Conservation (phyloP, 768 basidiomycete species). For the Podaxis sp. region DNA sequence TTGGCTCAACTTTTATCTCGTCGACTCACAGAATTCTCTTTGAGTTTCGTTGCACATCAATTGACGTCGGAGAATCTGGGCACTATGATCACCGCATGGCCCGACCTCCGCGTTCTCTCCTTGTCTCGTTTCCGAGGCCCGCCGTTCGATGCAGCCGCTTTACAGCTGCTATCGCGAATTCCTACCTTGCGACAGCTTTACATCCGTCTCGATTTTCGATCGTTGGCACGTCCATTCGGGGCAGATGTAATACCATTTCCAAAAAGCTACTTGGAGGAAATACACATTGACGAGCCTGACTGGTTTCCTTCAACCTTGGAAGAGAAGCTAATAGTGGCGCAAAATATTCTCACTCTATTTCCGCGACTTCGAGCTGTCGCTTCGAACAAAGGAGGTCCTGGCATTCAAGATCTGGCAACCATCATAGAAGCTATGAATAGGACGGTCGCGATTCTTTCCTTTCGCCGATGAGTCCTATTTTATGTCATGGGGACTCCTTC, state of each 20-base stretch:
- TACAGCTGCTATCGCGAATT: too few species aligned
- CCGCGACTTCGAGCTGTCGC: neutral
- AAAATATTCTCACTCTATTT: neutral
- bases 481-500: too few species aligned
- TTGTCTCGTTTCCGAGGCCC: neutral
- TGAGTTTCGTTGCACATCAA: neutral
- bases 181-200: too few species aligned
- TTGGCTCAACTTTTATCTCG: neutral
- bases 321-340: neutral
- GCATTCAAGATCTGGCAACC: too few species aligned
- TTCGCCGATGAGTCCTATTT: too few species aligned
- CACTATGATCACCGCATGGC: neutral
- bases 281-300: neutral
- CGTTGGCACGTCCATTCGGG: neutral
- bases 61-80: neutral
- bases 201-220: neutral
- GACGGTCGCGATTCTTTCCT: too few species aligned
- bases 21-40: neutral
- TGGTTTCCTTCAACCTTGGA: neutral
- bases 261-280: neutral
- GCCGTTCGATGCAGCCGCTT: too few species aligned
- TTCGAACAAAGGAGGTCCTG: too few species aligned
- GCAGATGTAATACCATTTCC: neutral
- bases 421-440: too few species aligned
- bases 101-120: neutral